Percentiles rank a stretch among this genome's conserved stretches.
Evolutionary conservation across 1,284 basidiomycete genomes (phyloP).

Genomic region (Hemileia vastatrix): DNA sequence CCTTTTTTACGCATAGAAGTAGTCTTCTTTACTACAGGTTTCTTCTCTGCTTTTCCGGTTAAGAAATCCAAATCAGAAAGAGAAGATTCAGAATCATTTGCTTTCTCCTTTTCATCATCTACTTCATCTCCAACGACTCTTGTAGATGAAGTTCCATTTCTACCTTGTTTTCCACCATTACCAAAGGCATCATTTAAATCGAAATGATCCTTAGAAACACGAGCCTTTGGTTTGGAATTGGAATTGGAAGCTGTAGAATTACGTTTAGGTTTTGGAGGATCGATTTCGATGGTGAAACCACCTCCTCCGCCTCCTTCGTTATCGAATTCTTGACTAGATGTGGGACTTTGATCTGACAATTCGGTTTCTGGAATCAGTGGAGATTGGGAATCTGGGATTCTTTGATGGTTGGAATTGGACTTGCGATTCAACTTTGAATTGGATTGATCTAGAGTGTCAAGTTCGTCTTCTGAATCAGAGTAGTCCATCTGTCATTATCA

Average conservation of each 20-base stretch:
- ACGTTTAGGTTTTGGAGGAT: background rate
- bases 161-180: background rate
- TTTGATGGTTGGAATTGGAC: background rate
- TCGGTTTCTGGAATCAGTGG: background rate
- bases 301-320: background rate
- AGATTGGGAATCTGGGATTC: background rate
- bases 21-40: background rate
- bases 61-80: conserved; percentile 6
- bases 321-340: background rate
- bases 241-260: no score
- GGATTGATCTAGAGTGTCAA: background rate
- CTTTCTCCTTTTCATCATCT: background rate
- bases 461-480: no score
- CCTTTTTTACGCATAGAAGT: background rate
- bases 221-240: background rate
- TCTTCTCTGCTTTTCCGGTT: background rate
- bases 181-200: background rate
- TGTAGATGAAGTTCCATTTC: background rate
- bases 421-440: background rate
- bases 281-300: background rate
- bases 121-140: background rate
- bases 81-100: background rate
- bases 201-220: background rate
- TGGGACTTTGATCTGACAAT: background rate
- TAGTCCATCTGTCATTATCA: no score